Conservation (phyloP, 306 rosid species). For the Lagenaria siceraria region DNA sequence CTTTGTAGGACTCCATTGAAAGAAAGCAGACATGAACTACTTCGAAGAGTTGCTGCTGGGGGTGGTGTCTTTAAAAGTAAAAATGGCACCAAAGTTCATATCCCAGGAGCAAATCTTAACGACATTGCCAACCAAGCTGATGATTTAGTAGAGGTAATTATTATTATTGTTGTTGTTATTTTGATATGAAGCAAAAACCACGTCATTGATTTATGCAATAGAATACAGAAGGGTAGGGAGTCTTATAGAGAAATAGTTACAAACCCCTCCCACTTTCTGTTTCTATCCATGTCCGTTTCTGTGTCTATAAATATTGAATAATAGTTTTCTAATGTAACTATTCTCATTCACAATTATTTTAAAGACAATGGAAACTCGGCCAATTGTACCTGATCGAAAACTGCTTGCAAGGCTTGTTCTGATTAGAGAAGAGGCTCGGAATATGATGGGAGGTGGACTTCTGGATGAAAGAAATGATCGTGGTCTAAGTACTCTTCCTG, state of each 20-base stretch:
- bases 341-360: conserved; percentile 9
- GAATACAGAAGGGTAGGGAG: too few relatives aligned
- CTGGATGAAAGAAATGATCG: conserved; percentile 86
- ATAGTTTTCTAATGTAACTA: conserved; percentile 1
- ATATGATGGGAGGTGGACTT: conserved; percentile 97
- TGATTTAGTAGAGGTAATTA: conserved; percentile 78
- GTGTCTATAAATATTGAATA: background rate
- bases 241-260: too few relatives aligned
- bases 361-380: conserved; percentile 93
- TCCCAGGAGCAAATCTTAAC: conserved; percentile 80
- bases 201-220: too few relatives aligned
- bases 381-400: conserved; percentile 75
- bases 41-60: conserved; percentile 88
- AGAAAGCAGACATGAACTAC: conserved; percentile 78
- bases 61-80: conserved; percentile 68
- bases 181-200: too few relatives aligned
- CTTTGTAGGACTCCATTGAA: conserved; percentile 84
- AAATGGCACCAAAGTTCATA: conserved; percentile 52
- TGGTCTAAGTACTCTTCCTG: conserved; percentile 81
- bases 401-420: conserved; percentile 95
- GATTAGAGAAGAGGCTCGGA: conserved; percentile 91
- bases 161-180: too few relatives aligned
- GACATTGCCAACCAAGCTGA: conserved; percentile 96
- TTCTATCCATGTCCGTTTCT: too few relatives aligned
- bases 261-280: too few relatives aligned